phyloP scores from a whole-genome alignment of 176 grass and related monocot species.

The Poa annua region DNA sequence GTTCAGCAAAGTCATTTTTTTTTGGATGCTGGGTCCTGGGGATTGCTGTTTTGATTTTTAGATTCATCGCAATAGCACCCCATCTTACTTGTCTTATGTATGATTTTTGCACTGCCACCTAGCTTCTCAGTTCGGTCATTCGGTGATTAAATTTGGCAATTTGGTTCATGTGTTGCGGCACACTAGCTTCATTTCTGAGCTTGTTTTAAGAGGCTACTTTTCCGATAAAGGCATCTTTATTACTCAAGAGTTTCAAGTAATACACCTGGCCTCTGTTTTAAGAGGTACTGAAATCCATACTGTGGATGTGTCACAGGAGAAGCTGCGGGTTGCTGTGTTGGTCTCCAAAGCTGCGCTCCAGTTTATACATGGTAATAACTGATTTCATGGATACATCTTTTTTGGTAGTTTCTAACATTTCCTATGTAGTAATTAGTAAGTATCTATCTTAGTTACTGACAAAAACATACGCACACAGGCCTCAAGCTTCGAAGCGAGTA shows the following conservation, averaged over 20 bases:
- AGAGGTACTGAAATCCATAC: constrained; percentile 24
- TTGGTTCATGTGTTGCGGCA: background rate
- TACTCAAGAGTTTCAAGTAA: no score
- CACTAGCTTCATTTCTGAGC: background rate
- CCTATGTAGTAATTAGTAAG: background rate
- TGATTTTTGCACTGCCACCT: background rate
- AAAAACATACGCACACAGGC: constrained; percentile 40
- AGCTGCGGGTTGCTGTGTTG: constrained; percentile 78
- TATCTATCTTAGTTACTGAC: constrained; percentile 1
- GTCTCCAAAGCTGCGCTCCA: constrained; percentile 92
- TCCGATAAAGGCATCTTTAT: no score
- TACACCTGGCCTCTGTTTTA: no score
- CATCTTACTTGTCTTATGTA: background rate
- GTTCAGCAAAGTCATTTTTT: background rate
- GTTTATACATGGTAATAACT: constrained; percentile 73
- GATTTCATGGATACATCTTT: background rate
- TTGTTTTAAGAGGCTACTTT: background rate
- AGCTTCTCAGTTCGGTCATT: background rate
- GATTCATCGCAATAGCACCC: background rate
- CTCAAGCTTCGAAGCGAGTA: constrained; percentile 65
- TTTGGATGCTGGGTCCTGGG: background rate
- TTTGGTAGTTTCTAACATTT: background rate
- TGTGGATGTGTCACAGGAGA: constrained; percentile 61
- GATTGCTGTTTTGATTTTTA: background rate
- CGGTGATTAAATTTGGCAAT: background rate